Conservation (phyloP, 306 rosid genomes). For the Corylus americana region DNA sequence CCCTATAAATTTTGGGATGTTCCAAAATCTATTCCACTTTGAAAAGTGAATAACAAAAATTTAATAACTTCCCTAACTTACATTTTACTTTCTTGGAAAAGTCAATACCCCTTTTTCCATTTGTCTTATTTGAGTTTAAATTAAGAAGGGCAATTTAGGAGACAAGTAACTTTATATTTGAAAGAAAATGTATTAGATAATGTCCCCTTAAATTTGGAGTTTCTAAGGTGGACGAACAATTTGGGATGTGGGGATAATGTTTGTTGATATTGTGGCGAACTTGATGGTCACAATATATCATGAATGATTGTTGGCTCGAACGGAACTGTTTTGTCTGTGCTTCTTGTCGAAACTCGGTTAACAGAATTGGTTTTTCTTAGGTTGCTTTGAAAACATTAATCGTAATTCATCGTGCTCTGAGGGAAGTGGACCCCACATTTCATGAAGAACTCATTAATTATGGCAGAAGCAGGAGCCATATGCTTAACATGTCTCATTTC, state of each 20-base stretch:
- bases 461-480: slow-evolving; percentile 96
- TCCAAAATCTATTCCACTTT: no score
- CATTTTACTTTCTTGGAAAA: not conserved
- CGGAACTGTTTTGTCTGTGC: not conserved
- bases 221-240: not conserved
- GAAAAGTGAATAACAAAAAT: not conserved
- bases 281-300: not conserved
- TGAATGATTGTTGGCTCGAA: not conserved
- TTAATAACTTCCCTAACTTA: not conserved
- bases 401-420: slow-evolving; percentile 96
- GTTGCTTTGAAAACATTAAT: slow-evolving; percentile 92
- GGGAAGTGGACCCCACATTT: slow-evolving; percentile 99
- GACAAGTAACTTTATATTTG: not conserved
- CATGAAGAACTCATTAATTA: slow-evolving; percentile 94
- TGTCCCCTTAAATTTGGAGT: not conserved
- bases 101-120: not conserved
- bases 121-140: not conserved
- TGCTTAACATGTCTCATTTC: slow-evolving; percentile 98
- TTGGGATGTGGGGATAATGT: not conserved
- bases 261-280: not conserved
- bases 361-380: slow-evolving; percentile 45
- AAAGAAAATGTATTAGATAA: not conserved
- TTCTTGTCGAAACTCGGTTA: slow-evolving; percentile 9
- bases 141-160: not conserved
- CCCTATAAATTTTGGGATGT: no score